Evolutionary conservation across 768 basidiomycete genomes (phyloP).

Genomic region (Russula sp.): DNA sequence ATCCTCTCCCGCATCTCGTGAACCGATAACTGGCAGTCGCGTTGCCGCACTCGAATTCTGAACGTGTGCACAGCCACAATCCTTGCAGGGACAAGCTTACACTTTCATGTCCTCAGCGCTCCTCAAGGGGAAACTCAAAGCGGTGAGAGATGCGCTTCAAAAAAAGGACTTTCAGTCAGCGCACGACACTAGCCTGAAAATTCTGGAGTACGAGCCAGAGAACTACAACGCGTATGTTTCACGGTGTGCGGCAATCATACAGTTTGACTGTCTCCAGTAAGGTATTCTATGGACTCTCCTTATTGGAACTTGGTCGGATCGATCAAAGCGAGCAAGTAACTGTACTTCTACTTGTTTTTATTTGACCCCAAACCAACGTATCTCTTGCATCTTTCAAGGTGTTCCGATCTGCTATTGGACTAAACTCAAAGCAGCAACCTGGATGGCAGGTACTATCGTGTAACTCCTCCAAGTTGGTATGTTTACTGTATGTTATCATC

Average conservation of each 20-base stretch:
- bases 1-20: too few species aligned
- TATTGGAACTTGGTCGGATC: constrained; percentile 62
- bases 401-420: constrained; percentile 68
- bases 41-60: too few species aligned
- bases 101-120: constrained; percentile 29
- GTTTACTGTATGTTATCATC: background rate
- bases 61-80: too few species aligned
- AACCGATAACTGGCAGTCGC: too few species aligned
- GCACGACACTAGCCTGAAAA: constrained; percentile 54
- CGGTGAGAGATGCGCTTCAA: constrained; percentile 63
- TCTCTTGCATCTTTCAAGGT: constrained; percentile 42
- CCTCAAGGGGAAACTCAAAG: constrained; percentile 69
- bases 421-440: constrained; percentile 61
- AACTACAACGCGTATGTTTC: constrained; percentile 81
- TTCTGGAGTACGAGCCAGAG: constrained; percentile 66
- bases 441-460: constrained; percentile 68
- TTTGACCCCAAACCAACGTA: constrained; percentile 15
- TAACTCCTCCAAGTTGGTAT: constrained; percentile 14
- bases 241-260: background rate
- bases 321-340: constrained; percentile 83
- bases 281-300: constrained; percentile 79
- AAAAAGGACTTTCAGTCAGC: constrained; percentile 72
- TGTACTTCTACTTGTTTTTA: constrained; percentile 1
- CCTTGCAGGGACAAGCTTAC: too few species aligned
- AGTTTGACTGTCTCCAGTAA: constrained; percentile 41